These are phyloP conservation scores for Ustilago crameri DNA, from an alignment of 1,284 basidiomycete species.

Conservation along the genomic window DNA sequence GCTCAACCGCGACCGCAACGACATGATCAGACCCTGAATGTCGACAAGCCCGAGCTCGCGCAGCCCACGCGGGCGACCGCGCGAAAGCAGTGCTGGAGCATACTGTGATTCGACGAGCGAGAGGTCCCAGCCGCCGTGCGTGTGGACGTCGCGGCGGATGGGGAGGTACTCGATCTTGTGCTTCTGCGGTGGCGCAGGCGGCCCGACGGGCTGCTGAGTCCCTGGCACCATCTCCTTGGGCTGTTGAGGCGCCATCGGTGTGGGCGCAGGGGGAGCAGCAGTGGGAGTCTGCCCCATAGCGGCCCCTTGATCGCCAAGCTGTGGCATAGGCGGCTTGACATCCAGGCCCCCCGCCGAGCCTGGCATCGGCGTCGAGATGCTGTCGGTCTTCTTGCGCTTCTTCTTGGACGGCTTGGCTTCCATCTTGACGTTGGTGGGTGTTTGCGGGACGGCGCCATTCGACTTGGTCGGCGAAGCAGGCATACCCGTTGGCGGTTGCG, in stretches of 20 bases:
- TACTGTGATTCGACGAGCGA: conserved; percentile 77
- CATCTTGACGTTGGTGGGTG: conserved; percentile 26
- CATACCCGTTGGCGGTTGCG: conserved; percentile 28
- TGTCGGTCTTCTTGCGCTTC: conserved; percentile 49
- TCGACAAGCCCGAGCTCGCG: conserved; percentile 86
- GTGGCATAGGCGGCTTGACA: conserved; percentile 35
- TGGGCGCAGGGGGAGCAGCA: conserved; percentile 3
- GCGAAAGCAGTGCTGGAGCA: conserved; percentile 71
- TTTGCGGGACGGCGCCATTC: conserved; percentile 24
- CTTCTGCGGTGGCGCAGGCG: conserved; percentile 70
- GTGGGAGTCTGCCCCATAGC: conserved; percentile 15
- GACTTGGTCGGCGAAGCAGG: conserved; percentile 33
- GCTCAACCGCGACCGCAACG: conserved; percentile 83
- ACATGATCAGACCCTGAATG: conserved; percentile 87
- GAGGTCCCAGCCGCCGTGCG: conserved; percentile 85
- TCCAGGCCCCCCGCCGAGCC: conserved; percentile 15
- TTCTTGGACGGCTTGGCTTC: conserved; percentile 40
- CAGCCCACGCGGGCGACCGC: conserved; percentile 74
- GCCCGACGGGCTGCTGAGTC: conserved; percentile 39
- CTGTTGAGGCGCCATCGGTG: conserved; percentile 13
- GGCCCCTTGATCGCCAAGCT: conserved; percentile 16
- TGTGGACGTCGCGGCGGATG: conserved; percentile 79
- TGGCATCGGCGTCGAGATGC: conserved; percentile 18
- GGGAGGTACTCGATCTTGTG: conserved; percentile 92
- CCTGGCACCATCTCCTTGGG: conserved; percentile 32